These are phyloP conservation scores for Rhodotorula sp. DNA, from an alignment of 1,284 basidiomycete genomes.

Conservation along the genomic window DNA sequence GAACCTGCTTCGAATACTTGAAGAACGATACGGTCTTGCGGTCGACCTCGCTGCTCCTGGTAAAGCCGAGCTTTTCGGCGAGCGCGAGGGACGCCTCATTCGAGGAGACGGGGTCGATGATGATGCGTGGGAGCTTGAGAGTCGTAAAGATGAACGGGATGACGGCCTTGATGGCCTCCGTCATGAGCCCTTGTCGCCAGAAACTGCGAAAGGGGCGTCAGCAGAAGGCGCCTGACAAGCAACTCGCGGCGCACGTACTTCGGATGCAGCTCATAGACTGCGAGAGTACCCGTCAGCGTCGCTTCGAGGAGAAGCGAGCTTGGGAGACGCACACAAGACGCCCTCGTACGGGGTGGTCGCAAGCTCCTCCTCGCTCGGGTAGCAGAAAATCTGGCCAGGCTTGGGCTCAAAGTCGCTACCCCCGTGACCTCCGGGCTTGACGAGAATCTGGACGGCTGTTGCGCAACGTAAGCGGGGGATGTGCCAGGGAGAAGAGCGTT, in stretches of 20 bases:
- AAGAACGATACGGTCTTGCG: background rate
- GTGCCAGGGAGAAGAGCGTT: background rate
- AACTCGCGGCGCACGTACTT: background rate
- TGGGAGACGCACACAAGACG: background rate
- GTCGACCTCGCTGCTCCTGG: background rate
- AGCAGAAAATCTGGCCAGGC: background rate
- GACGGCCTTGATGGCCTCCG: constrained; percentile 5
- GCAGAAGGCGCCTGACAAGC: background rate
- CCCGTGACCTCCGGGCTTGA: background rate
- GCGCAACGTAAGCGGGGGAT: background rate
- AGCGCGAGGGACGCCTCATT: constrained; percentile 1
- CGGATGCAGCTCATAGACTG: constrained; percentile 22
- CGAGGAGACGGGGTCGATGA: background rate
- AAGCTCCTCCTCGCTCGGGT: background rate
- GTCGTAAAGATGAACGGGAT: background rate
- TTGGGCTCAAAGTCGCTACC: background rate
- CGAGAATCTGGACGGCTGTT: background rate
- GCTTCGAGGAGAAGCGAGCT: background rate
- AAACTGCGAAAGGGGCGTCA: background rate
- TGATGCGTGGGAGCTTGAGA: background rate
- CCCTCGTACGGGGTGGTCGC: background rate
- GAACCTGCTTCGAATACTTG: background rate
- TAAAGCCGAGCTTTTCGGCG: constrained; percentile 4
- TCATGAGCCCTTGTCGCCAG: constrained; percentile 12
- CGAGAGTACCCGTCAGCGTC: too few species aligned